Evolutionary conservation across 1,284 basidiomycete genomes (phyloP).

Genomic region (Marasmius fiardii): DNA sequence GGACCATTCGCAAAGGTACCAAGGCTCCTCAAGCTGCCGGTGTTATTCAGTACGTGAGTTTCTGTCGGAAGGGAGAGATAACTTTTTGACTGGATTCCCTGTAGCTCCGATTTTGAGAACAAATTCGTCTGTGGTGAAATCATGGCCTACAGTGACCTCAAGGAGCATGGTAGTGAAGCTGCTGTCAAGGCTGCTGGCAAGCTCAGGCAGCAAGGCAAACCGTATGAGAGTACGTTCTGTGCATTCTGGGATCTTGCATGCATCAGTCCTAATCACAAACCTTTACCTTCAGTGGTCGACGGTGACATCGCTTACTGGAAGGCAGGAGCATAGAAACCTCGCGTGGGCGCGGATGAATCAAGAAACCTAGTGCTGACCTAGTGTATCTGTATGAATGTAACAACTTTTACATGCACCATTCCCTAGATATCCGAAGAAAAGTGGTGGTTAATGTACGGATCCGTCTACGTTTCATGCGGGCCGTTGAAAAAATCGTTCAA

Average conservation of each 20-base stretch:
- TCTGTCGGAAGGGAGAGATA: conserved; percentile 7
- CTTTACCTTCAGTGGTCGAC: conserved; percentile 61
- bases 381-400: conserved; percentile 1
- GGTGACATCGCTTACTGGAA: conserved; percentile 89
- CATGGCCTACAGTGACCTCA: conserved; percentile 90
- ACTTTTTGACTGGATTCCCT: conserved; percentile 8
- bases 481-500: too few species aligned
- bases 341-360: background rate
- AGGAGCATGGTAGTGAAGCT: conserved; percentile 87
- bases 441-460: background rate
- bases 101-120: conserved; percentile 90
- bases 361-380: too few species aligned
- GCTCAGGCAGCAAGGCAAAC: conserved; percentile 94
- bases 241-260: conserved; percentile 48
- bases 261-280: conserved; percentile 48
- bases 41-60: conserved; percentile 84
- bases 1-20: conserved; percentile 93
- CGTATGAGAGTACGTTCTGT: conserved; percentile 78
- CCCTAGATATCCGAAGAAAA: background rate
- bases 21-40: conserved; percentile 98
- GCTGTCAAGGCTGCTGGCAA: conserved; percentile 96
- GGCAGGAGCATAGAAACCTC: conserved; percentile 44
- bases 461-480: too few species aligned
- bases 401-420: background rate
- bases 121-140: conserved; percentile 99